Evolutionary conservation across 768 basidiomycete genomes (phyloP), one percentile per base, ranked within the genome.

Genomic region (Mycena pura): DNA sequence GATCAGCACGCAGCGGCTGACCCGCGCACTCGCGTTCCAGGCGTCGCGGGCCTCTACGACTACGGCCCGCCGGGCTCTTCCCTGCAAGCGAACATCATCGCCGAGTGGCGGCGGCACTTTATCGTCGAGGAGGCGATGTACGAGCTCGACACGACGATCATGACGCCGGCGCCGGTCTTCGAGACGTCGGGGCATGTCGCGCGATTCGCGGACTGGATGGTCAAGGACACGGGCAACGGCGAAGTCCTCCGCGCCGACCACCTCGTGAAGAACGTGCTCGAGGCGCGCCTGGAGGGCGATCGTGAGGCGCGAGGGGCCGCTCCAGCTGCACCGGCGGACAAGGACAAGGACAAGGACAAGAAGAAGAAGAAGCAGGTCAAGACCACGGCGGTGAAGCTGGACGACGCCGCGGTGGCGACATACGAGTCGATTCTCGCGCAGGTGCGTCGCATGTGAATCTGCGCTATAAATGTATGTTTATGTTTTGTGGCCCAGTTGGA

Each of bases 171-270:
- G 3, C 81, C 95, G 13, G 96, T 99, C 10, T 96, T 99, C 72
- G 96, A 97, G 76, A 89, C 96, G 0, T 98, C 95, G 31, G 96
- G 97, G 27, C 97, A 99, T 78, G 96, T 99, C 62, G 96, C 95
- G 40, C 87, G 96, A 66, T 99, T 99, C 72, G 93, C 96, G 6
- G 97, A 99, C 73, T 99, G 96, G 96, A 99, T 98, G 96, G 93
- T 94, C 71, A 97, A 96, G 79, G 96, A 99, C 68, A 80, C 81
- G 24, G 88, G 93, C 80, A 96, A 92, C n/a, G 95, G 95, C 43
- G 95, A 99, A 69, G 96, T 99, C 46, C 87, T 97, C 68, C 90
- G 96, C 43, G 96, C 96, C 24, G 96, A 99, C 74, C 97, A 98
- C 76, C 85, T 99, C 17, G 95, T 98, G 63, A 95, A 95, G 74